phyloP scores from a whole-genome alignment of 78 protist species.

The Guillardia theta region DNA sequence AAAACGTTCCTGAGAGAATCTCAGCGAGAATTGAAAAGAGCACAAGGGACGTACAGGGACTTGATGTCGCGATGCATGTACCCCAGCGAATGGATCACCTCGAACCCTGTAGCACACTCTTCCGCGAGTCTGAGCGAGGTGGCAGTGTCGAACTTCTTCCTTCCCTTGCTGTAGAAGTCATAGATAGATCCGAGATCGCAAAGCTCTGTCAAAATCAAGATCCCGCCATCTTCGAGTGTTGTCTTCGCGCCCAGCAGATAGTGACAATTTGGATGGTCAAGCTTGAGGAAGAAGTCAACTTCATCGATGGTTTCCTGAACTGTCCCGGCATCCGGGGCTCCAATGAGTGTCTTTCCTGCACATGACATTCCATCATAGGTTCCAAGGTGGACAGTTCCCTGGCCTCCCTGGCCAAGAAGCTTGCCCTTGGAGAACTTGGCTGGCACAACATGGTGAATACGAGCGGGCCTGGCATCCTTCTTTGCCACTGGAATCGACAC shows the following conservation, averaged over 20 bases:
- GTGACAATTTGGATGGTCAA: slow-evolving; percentile 37
- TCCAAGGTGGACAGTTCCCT: slow-evolving; percentile 1
- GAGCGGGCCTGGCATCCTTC: no score
- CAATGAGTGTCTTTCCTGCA: not conserved
- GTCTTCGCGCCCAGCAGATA: slow-evolving; percentile 30
- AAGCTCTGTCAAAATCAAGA: not conserved
- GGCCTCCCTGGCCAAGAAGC: not conserved
- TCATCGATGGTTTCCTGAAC: not conserved
- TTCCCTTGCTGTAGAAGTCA: not conserved
- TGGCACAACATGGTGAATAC: not conserved
- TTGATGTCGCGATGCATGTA: slow-evolving; percentile 29
- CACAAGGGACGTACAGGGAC: not conserved
- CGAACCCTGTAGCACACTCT: not conserved
- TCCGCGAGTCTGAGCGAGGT: not conserved
- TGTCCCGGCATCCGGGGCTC: no score
- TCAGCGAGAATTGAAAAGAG: not conserved
- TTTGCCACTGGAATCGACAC: no score
- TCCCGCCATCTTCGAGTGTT: not conserved
- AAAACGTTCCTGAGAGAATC: not conserved
- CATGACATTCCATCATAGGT: not conserved
- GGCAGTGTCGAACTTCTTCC: not conserved
- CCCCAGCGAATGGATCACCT: not conserved
- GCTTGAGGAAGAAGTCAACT: not conserved
- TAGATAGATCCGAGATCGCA: not conserved
- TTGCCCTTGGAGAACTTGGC: not conserved